Evolutionary conservation across 2,329 filamentous ascomycete genomes (phyloP).

Genomic region (Phaeosphaeria sp.): DNA sequence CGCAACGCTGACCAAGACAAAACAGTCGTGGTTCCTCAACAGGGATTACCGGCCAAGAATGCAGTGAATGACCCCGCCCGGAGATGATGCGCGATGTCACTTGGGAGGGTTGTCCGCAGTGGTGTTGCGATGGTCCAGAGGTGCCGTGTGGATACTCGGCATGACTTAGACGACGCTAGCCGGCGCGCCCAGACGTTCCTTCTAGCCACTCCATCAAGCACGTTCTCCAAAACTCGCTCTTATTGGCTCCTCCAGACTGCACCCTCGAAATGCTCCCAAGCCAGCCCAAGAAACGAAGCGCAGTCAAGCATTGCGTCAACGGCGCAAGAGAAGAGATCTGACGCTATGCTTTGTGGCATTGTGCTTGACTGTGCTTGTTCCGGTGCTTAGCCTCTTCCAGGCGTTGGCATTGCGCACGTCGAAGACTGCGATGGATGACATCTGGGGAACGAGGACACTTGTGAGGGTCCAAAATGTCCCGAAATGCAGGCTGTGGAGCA

Average conservation of each 20-base stretch:
- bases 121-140: neutral
- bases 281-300: neutral
- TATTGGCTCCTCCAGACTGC: conserved; percentile 23
- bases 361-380: neutral
- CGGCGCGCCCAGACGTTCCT: conserved; percentile 8
- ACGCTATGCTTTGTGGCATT: neutral
- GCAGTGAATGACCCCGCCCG: neutral
- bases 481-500: conserved; percentile 4
- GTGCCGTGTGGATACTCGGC: conserved; percentile 3
- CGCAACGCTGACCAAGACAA: neutral
- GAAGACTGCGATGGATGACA: neutral
- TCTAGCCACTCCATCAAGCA: conserved; percentile 16
- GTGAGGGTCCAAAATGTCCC: neutral
- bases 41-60: neutral
- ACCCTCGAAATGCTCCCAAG: conserved; percentile 7
- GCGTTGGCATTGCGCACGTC: neutral
- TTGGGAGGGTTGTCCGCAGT: neutral
- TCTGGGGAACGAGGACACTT: conserved; percentile 10
- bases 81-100: conserved; percentile 7
- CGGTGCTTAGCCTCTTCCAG: conserved; percentile 22
- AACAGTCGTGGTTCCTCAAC: neutral
- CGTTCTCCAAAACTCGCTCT: conserved; percentile 9
- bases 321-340: neutral
- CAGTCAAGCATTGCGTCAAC: neutral
- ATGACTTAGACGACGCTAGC: conserved; percentile 1